Evolutionary conservation across 1,284 basidiomycete species (phyloP).

Genomic region (Ceratobasidium sp.): DNA sequence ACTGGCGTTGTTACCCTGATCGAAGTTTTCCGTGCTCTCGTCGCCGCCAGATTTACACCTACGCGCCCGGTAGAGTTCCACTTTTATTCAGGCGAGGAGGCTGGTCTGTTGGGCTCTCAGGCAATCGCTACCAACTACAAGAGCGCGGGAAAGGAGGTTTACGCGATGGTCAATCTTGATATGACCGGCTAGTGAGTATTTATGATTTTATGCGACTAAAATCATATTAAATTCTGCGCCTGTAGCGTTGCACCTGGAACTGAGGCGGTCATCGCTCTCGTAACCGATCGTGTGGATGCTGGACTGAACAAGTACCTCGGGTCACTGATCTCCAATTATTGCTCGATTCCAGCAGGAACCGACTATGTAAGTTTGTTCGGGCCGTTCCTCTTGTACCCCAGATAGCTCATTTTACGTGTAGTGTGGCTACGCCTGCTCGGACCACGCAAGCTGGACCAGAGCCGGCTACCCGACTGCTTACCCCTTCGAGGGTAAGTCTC

Average conservation of each 20-base stretch:
- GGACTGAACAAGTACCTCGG: constrained; percentile 60
- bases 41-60: constrained; percentile 62
- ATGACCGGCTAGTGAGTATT: constrained; percentile 54
- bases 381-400: neutral
- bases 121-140: constrained; percentile 67
- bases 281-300: constrained; percentile 62
- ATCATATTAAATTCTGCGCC: constrained; percentile 51
- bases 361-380: constrained; percentile 4
- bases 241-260: constrained; percentile 64
- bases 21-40: constrained; percentile 65
- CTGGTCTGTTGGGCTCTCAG: constrained; percentile 68
- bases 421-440: constrained; percentile 68
- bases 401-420: constrained; percentile 52
- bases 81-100: constrained; percentile 67
- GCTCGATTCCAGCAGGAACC: constrained; percentile 31
- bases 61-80: constrained; percentile 68
- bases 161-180: constrained; percentile 65
- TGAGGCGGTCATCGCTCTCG: constrained; percentile 64
- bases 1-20: constrained; percentile 68
- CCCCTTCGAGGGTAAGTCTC: constrained; percentile 53
- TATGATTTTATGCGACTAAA: neutral
- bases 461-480: constrained; percentile 62
- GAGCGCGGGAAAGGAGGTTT: constrained; percentile 58
- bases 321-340: constrained; percentile 46
- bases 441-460: constrained; percentile 62